Evolutionary conservation across 352 stramenopile genomes (phyloP).

Genomic region (Phytophthora hibernalis): DNA sequence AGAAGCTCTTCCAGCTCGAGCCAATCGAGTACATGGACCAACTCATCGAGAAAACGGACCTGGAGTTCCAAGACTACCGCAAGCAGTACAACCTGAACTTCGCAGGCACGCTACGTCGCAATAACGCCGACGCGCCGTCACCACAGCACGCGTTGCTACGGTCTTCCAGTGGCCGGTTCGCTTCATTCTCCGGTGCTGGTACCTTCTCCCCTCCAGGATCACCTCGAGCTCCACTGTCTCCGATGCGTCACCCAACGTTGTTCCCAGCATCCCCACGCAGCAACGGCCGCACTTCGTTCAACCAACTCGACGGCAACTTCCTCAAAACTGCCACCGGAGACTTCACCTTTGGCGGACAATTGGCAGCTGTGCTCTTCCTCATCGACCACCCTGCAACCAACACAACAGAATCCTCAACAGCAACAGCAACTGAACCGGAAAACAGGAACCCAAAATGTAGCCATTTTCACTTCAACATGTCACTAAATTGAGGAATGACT

Average conservation of each 20-base stretch:
- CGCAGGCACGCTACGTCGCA: slow-evolving; percentile 27
- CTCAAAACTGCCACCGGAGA: slow-evolving; percentile 40
- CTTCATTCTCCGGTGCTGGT: slow-evolving; percentile 46
- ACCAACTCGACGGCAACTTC: slow-evolving; percentile 39
- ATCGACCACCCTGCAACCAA: slow-evolving; percentile 19
- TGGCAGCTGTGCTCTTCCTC: slow-evolving; percentile 59
- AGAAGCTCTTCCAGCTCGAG: slow-evolving; percentile 50
- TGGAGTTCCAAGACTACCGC: slow-evolving; percentile 50
- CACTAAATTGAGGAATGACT: slow-evolving; percentile 17
- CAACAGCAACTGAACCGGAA: background rate
- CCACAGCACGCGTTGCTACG: slow-evolving; percentile 29
- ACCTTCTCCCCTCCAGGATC: slow-evolving; percentile 29
- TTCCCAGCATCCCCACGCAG: slow-evolving; percentile 26
- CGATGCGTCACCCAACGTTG: slow-evolving; percentile 31
- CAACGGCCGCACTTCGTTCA: slow-evolving; percentile 41
- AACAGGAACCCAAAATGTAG: slow-evolving; percentile 11
- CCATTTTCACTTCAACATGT: slow-evolving; percentile 32
- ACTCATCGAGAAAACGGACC: slow-evolving; percentile 46
- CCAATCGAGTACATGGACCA: slow-evolving; percentile 53
- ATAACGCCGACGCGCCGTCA: slow-evolving; percentile 36
- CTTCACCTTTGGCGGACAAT: slow-evolving; percentile 52
- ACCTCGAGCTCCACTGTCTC: slow-evolving; percentile 4
- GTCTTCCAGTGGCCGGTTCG: slow-evolving; percentile 40
- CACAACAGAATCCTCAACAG: background rate
- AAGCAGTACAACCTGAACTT: slow-evolving; percentile 53